phyloP scores from a whole-genome alignment of 768 basidiomycete species.

The Rhizopogon vinicolor region DNA sequence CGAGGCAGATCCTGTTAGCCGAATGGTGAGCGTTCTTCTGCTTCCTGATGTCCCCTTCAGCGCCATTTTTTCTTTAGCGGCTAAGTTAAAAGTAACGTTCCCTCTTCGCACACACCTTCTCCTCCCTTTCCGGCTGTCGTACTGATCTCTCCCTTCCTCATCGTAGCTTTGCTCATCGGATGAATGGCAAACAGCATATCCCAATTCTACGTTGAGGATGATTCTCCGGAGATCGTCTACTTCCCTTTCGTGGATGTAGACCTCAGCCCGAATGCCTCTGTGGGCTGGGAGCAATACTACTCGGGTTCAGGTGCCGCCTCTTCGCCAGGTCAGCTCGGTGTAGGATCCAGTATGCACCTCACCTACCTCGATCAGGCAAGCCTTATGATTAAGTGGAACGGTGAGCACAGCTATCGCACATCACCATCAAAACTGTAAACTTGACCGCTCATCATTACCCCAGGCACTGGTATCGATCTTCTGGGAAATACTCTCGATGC shows the following conservation, averaged over 20 bases:
- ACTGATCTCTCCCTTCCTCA: slow-evolving; percentile 13
- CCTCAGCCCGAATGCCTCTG: slow-evolving; percentile 39
- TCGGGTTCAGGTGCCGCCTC: slow-evolving; percentile 43
- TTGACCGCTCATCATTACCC: background rate
- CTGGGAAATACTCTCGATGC: slow-evolving; percentile 45
- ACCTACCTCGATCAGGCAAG: slow-evolving; percentile 58
- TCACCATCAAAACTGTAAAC: background rate
- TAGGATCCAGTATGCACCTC: slow-evolving; percentile 55
- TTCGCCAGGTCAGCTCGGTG: slow-evolving; percentile 38
- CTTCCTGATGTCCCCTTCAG: slow-evolving; percentile 1
- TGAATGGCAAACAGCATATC: slow-evolving; percentile 23
- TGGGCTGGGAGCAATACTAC: slow-evolving; percentile 71
- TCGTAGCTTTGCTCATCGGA: slow-evolving; percentile 30
- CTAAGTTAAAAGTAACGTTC: background rate
- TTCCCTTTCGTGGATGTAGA: slow-evolving; percentile 55
- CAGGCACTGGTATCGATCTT: slow-evolving; percentile 65
- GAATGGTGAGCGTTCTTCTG: slow-evolving; percentile 17
- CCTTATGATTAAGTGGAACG: slow-evolving; percentile 55
- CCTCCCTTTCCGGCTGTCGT: background rate
- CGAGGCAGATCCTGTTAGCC: slow-evolving; percentile 19
- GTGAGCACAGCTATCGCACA: slow-evolving; percentile 32
- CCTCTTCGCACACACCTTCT: slow-evolving; percentile 5
- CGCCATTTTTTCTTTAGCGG: slow-evolving; percentile 1
- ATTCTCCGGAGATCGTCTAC: slow-evolving; percentile 61
- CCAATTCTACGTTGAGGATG: slow-evolving; percentile 55